These are phyloP conservation scores for Amphicarpaea edgeworthii DNA, from an alignment of 306 rosid species.

Conservation along the genomic window DNA sequence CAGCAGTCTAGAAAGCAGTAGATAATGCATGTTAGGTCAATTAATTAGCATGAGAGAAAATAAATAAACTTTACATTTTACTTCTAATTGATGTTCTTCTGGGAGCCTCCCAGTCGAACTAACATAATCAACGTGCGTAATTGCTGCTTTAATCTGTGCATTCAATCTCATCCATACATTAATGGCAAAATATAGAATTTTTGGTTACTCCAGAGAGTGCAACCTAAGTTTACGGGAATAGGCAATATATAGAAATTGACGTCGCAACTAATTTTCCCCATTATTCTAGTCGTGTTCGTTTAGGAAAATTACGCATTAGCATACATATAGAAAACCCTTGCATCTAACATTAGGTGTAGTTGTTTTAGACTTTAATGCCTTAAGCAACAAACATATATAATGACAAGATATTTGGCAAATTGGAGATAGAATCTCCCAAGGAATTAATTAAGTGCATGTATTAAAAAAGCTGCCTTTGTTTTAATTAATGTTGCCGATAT, in stretches of 20 bases:
- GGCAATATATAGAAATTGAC: slow-evolving; percentile 14
- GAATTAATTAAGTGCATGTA: neutral
- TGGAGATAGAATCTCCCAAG: neutral
- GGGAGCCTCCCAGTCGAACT: neutral
- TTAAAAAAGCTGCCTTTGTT: neutral
- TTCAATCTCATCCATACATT: slow-evolving; percentile 18
- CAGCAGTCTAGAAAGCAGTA: neutral
- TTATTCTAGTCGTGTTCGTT: neutral
- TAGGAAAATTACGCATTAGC: neutral
- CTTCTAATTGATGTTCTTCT: neutral
- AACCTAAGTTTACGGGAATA: slow-evolving; percentile 39
- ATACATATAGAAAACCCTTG: neutral
- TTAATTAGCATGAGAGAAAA: slow-evolving; percentile 5
- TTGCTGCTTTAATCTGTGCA: neutral
- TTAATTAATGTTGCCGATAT: neutral
- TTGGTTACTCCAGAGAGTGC: neutral
- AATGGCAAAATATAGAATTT: neutral
- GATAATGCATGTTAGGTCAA: neutral
- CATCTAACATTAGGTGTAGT: slow-evolving; percentile 37
- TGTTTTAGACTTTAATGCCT: slow-evolving; percentile 35
- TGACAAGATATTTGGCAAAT: neutral
- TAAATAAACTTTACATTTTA: neutral
- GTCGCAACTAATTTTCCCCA: slow-evolving; percentile 36
- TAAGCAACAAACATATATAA: slow-evolving; percentile 11
- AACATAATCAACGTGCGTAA: neutral